These are phyloP conservation scores for Sclerotinia spermophila DNA, from an alignment of 2,329 filamentous ascomycete genomes.

Conservation along the genomic window DNA sequence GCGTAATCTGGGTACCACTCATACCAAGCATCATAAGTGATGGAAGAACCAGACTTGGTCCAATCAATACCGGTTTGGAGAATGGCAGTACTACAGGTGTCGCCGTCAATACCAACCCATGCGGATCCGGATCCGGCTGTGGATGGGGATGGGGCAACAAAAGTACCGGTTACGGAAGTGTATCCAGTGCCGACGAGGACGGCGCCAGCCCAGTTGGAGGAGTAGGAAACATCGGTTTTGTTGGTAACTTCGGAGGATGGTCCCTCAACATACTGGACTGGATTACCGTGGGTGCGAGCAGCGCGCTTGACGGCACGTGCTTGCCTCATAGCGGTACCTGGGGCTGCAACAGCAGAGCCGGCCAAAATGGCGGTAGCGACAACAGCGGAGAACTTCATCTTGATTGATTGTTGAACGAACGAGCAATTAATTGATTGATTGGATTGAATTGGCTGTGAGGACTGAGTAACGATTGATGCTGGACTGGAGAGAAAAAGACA, in stretches of 20 bases:
- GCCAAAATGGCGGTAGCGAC: conserved; percentile 40
- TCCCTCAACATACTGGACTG: conserved; percentile 37
- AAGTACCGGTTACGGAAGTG: conserved; percentile 50
- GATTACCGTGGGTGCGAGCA: conserved; percentile 30
- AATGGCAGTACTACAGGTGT: conserved; percentile 52
- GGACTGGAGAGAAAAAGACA: conserved; percentile 14
- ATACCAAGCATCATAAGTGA: conserved; percentile 55
- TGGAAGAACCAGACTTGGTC: conserved; percentile 42
- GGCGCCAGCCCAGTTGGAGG: conserved; percentile 57
- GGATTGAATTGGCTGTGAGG: conserved; percentile 10
- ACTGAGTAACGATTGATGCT: conserved; percentile 10
- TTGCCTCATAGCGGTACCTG: conserved; percentile 42
- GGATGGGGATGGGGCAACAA: conserved; percentile 51
- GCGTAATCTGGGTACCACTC: conserved; percentile 59
- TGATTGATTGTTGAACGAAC: conserved; percentile 26
- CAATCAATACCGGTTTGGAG: conserved; percentile 57
- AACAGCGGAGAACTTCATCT: conserved; percentile 49
- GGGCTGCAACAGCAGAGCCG: conserved; percentile 44
- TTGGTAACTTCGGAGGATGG: conserved; percentile 36
- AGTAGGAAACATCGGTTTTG: conserved; percentile 47
- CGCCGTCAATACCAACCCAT: conserved; percentile 61
- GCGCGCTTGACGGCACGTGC: conserved; percentile 33
- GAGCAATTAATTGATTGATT: conserved; percentile 8
- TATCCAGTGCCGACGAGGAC: conserved; percentile 50
- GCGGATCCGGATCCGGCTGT: conserved; percentile 38